Evolutionary conservation across 1,284 basidiomycete species (phyloP), one percentile per base, ranked within the genome.

Genomic region (Termitomyces sp.): DNA sequence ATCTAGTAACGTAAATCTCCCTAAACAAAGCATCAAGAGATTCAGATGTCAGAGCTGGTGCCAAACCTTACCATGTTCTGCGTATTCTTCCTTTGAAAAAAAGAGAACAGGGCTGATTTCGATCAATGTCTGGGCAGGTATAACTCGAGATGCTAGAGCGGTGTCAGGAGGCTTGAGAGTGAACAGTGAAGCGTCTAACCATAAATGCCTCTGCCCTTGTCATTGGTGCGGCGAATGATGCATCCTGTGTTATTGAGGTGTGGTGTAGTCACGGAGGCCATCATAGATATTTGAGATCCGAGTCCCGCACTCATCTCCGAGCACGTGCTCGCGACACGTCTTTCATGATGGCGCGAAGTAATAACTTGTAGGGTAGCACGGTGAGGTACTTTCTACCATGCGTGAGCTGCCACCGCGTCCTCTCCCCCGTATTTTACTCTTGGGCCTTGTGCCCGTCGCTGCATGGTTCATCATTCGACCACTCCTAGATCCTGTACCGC

Each of bases 21-120:
- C 70, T 72, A 42, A 21, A n/a, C 5, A 33, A 11, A 11, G 13
- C 5, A 41, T 28, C 13, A 34, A 10, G 26, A n/a, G 5, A 38
- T n/a, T n/a, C 34, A 19, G 28, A 33, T 5, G 19, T 2, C 18
- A 16, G 24, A 41, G 13, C 5, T 2, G 14, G 30, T 14, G 10
- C 10, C 9, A 21, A 43, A 53, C 21, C 53, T 46, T 59, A 51
- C 85, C 88, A 64, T 88, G 77, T 6, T 69, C 62, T 42, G 81
- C 76, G 65, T 93, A 93, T 68, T 93, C 91, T 28, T 81, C 75
- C 44, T 80, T 76, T 1, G 73, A 70, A 61, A 96, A 83, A 6
- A 97, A 73, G 9, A 97, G 74, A n/a, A 93, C 90, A 0, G 94
- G 94, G 54, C 87, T 89, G 57, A 86, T 81, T 66, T 97, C 94